Percentiles rank a stretch among this genome's conserved stretches.
Evolutionary conservation across 2,329 filamentous ascomycete species (phyloP).

Genomic region (Pseudogymnoascus sp.): DNA sequence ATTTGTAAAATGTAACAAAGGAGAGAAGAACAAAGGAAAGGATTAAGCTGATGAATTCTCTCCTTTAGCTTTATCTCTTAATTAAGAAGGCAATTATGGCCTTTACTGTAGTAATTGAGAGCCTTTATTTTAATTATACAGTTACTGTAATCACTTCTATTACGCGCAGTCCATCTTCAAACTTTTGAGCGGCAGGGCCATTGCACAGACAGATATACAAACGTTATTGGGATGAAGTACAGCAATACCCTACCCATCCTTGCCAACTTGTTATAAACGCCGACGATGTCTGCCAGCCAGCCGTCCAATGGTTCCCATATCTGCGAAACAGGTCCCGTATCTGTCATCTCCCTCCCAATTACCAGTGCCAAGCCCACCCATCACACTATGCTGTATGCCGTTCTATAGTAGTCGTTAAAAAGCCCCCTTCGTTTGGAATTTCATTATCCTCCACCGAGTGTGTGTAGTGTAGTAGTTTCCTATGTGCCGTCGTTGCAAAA

Average conservation of each 20-base stretch:
- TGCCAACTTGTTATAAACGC: conserved; percentile 1
- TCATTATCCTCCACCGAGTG: not conserved
- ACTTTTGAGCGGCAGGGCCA: not conserved
- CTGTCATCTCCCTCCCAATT: not conserved
- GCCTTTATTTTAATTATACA: too few species aligned
- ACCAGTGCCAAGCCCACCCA: not conserved
- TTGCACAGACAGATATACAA: not conserved
- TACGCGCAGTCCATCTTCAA: too few species aligned
- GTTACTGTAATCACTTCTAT: too few species aligned
- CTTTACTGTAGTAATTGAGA: too few species aligned
- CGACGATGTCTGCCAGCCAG: not conserved
- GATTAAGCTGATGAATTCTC: not conserved
- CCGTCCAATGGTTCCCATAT: not conserved
- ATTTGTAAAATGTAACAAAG: not conserved
- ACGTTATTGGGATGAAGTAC: not conserved
- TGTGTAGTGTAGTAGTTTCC: not conserved
- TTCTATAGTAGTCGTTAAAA: conserved; percentile 11
- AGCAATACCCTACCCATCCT: not conserved
- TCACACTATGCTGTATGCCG: not conserved
- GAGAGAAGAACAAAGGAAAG: not conserved
- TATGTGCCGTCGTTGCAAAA: conserved; percentile 6
- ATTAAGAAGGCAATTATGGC: too few species aligned
- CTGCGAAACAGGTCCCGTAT: not conserved
- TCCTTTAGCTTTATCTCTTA: too few species aligned
- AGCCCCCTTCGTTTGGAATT: not conserved